Evolutionary conservation across 208 protist species (phyloP).

Genomic region (Angomonas deanei): DNA sequence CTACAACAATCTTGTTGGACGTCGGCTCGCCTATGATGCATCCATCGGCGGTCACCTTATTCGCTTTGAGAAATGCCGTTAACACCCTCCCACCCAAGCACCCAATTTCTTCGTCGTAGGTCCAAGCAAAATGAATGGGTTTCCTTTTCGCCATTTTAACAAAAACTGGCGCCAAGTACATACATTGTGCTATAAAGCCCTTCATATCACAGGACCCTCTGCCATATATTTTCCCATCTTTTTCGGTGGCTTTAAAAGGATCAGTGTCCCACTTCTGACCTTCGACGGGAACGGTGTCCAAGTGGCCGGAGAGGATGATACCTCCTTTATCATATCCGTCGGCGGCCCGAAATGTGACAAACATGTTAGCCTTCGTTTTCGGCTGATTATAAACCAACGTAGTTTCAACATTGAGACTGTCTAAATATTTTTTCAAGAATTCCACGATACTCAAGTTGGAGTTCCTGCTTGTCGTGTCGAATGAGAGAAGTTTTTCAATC

Average conservation of each 20-base stretch:
- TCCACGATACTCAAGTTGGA: conserved; percentile 34
- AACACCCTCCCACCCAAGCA: neutral
- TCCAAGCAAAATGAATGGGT: conserved; percentile 28
- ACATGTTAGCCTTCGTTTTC: conserved; percentile 44
- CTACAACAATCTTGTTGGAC: conserved; percentile 23
- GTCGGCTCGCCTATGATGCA: conserved; percentile 40
- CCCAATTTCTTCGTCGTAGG: conserved; percentile 23
- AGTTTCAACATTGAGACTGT: conserved; percentile 11
- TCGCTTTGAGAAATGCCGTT: neutral
- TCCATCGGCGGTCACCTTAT: conserved; percentile 27
- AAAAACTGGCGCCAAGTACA: conserved; percentile 25
- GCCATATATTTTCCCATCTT: conserved; percentile 9
- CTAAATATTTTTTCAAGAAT: conserved; percentile 2
- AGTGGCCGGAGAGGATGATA: conserved; percentile 53
- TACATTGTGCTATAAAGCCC: conserved; percentile 30
- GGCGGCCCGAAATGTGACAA: conserved; percentile 37
- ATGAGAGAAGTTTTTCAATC: conserved; percentile 45
- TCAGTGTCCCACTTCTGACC: conserved; percentile 65
- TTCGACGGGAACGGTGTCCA: conserved; percentile 62
- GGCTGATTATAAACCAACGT: conserved; percentile 29
- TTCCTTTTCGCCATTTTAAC: conserved; percentile 21
- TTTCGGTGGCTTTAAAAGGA: conserved; percentile 28
- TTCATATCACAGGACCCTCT: conserved; percentile 47
- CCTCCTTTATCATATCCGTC: conserved; percentile 40
- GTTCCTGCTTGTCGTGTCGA: conserved; percentile 53